Percentiles rank a stretch among this genome's conserved stretches.
Evolutionary conservation across 169 alveolate genomes (phyloP).

Genomic region (Plasmodium cynomolgi): DNA sequence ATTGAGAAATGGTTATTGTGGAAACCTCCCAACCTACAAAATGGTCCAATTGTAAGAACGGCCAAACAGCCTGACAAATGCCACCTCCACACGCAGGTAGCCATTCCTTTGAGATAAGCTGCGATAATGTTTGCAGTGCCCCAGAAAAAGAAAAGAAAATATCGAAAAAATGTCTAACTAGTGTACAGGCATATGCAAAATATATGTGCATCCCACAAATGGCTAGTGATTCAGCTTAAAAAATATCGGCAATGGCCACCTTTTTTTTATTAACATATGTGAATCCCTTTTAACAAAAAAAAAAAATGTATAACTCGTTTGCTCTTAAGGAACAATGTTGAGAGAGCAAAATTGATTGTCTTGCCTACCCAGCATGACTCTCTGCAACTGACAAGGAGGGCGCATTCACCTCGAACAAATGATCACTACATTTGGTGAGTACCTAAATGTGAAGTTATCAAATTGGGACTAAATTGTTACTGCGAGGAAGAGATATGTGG

Average conservation of each 20-base stretch:
- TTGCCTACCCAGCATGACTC: not conserved
- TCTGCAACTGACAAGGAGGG: not conserved
- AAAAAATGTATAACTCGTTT: not conserved
- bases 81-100: not conserved
- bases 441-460: not conserved
- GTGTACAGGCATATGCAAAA: not conserved
- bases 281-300: not conserved
- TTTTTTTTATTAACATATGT: not conserved
- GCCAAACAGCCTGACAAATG: not conserved
- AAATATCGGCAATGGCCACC: not conserved
- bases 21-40: not conserved
- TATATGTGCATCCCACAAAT: not conserved
- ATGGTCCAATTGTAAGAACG: not conserved
- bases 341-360: not conserved
- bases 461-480: not conserved
- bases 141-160: not conserved
- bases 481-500: not conserved
- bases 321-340: not conserved
- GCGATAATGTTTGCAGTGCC: not conserved
- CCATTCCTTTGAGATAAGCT: not conserved
- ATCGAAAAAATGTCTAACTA: not conserved
- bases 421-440: not conserved
- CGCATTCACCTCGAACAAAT: not conserved
- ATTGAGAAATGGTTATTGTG: not conserved
- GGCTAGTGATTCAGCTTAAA: not conserved